Evolutionary conservation across 2,329 filamentous ascomycete species (phyloP), one percentile per base, ranked within the genome.

Genomic region (Thermomyces lanuginosus): DNA sequence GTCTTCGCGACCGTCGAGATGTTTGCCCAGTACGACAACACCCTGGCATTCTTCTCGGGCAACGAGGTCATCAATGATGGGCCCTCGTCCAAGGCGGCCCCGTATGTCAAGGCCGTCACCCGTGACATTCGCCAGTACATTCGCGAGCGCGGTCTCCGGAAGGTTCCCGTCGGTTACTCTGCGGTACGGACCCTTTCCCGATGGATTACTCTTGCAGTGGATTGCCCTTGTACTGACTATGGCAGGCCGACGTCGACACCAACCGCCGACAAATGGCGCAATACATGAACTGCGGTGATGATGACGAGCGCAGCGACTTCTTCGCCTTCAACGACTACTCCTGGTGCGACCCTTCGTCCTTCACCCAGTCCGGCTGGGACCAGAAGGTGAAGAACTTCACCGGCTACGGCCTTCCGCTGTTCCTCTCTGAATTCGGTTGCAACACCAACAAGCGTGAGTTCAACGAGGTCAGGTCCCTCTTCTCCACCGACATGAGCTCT

Each of bases 341-440:
- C 33, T 63, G 72, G 56, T 75, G 74, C 63, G 82, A 84, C 28
- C 67, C 72, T 38, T 78, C 91, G 51, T 79, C 76, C 35, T 98
- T 77, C 60, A 51, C 55, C 24, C 61, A 56, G 23, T 76, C 83
- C 21, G 82, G 80, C 40, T 93, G 83, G 82, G 69, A 82, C 53
- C 55, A 76, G 48, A 92, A 92, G 68, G 83, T 92, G 35, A 66
- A 78, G 63, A 81, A 77, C 60, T 92, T 86, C 56, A 73, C 69
- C 36, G 70, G 78, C 51, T 92, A 92, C 52, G 81, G 81, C 42
- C 63, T 92, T 28, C 81, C 84, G 32, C 76, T 92, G 46, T 93
- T 92, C 71, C 67, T 98, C 28, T 93, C 84, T 26, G 89, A 95
- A 56, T 95, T 78, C 49, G 89, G 89, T 36, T 98, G 89, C 65